Base-by-base conservation (phyloP, 148 eudicot species). In the Vaccinium vitisidaea region DNA sequence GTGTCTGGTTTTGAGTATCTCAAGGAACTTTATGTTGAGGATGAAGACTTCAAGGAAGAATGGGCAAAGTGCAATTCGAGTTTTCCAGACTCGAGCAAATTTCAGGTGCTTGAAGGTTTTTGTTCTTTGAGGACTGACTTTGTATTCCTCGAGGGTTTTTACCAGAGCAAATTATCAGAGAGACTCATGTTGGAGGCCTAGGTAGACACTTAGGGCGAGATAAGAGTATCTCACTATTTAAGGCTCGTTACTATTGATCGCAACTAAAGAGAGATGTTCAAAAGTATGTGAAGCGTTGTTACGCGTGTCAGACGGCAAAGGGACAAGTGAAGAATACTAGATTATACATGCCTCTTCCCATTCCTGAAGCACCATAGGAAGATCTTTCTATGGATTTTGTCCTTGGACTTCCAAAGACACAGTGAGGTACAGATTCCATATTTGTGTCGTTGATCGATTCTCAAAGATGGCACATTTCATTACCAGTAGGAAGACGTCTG, bases 351-450 rank as follows among this genome's bases (percentile, higher is more conserved):
- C 67, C 69, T 0, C 67, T 83, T 6, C 79, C 69, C 1, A 30
- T 74, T 5, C 80, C 71, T 1, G 19, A 74, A 14, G 70, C 80
- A 19, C 53, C n/a, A 1, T 83, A 54, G 79, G 70, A 83, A 23
- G 84, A 83, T 1, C 9, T 74, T 14, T 74, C 80, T 1, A 83
- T 83, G 84, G 80, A 83, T 11, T 83, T 74, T 18, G 25, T 83
- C 2, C 65, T 83, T 10, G 54, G 84, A 36, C 70, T 83, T 8
- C 70, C 70, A 19, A 74, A 12, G 7, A 83, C 84, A 30, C 3
- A 30, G 3, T 1, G 71, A 16, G 70, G 84, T 0, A 4, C 11
- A 6, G 21, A 83, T 16, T 83, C 54, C 16, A 82, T 53, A 1
- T 82, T 49, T 32, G 67, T 25, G 25, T 82, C 2, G 78, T 70